Evolutionary conservation across 768 basidiomycete genomes (phyloP).

Genomic region (Crepidotus variabilis): DNA sequence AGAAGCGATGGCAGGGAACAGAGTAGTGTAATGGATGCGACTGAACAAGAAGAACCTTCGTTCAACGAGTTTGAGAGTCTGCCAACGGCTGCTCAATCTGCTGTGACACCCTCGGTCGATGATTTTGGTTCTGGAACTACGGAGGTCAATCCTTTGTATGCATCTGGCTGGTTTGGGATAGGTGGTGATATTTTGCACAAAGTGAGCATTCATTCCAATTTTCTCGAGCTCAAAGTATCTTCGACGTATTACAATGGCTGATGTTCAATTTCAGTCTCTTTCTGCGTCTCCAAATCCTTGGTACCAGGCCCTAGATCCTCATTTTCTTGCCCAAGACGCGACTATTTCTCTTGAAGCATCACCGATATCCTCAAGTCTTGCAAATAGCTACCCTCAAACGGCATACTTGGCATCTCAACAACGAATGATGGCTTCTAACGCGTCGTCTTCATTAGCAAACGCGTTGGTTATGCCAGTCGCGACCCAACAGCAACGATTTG

Average conservation of each 20-base stretch:
- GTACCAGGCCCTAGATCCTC: background rate
- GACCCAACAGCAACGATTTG: slow-evolving; percentile 5
- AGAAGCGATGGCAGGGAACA: background rate
- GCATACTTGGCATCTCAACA: slow-evolving; percentile 17
- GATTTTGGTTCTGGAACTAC: too few relatives aligned
- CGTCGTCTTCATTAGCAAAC: slow-evolving; percentile 45
- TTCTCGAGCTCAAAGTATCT: background rate
- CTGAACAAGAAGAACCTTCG: too few relatives aligned
- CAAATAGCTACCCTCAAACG: slow-evolving; percentile 10
- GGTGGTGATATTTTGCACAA: too few relatives aligned
- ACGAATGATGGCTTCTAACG: slow-evolving; percentile 25
- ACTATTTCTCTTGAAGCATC: background rate
- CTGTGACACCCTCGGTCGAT: too few relatives aligned
- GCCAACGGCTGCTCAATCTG: too few relatives aligned
- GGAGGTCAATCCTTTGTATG: too few relatives aligned
- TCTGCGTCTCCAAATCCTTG: background rate
- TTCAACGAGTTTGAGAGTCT: too few relatives aligned
- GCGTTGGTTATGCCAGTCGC: slow-evolving; percentile 36
- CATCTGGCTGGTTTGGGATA: too few relatives aligned
- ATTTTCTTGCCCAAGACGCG: background rate
- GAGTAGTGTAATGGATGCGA: background rate
- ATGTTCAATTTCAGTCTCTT: background rate
- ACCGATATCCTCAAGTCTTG: slow-evolving; percentile 18
- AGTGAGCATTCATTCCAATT: too few relatives aligned
- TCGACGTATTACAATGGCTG: background rate